Conservation (phyloP, 345 rosid genomes). For the Brassica juncea region DNA sequence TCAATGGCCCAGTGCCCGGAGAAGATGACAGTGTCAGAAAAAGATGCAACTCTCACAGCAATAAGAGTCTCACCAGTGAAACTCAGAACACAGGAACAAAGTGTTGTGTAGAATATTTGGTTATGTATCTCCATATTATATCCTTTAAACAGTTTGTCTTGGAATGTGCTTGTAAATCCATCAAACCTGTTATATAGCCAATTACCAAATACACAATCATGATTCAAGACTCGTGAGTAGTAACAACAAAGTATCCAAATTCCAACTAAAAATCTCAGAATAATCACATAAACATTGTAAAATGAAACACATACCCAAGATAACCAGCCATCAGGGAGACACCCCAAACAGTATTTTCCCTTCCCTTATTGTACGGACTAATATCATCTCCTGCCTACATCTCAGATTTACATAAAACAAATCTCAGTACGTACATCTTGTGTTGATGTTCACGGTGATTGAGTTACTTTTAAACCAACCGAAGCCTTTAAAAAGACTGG, state of each 20-base stretch:
- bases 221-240: background rate
- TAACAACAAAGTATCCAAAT: background rate
- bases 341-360: constrained; percentile 96
- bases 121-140: constrained; percentile 96
- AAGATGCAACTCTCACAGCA: background rate
- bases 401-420: constrained; percentile 33
- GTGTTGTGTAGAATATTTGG: constrained; percentile 92
- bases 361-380: constrained; percentile 79
- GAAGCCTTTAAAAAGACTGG: background rate
- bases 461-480: background rate
- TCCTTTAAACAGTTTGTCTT: constrained; percentile 92
- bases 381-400: constrained; percentile 78
- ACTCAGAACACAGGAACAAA: constrained; percentile 82
- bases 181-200: constrained; percentile 62
- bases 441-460: background rate
- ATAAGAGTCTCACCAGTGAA: constrained; percentile 60
- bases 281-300: background rate
- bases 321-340: constrained; percentile 86
- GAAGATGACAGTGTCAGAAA: background rate
- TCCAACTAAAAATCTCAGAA: background rate
- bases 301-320: constrained; percentile 66
- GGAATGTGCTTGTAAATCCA: constrained; percentile 98
- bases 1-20: background rate
- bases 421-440: background rate
- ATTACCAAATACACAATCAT: constrained; percentile 7